These are phyloP conservation scores for Yamadazyma endophytica DNA, from an alignment of 805 yeast species.

Conservation along the genomic window DNA sequence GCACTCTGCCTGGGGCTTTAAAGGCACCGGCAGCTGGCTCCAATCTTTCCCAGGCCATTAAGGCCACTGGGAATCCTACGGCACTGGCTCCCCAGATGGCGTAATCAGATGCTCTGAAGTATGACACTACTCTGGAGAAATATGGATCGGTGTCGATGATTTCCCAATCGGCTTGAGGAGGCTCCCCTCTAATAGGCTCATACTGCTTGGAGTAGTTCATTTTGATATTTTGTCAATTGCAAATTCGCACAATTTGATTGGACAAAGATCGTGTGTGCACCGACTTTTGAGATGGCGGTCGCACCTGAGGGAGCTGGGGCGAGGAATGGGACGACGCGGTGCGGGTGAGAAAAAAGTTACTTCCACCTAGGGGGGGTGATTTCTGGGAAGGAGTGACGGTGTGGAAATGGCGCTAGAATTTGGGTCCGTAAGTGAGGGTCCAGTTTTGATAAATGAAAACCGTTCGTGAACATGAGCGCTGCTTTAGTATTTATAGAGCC, in stretches of 20 bases:
- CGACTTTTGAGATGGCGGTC: neutral
- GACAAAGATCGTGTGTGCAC: slow-evolving; percentile 10
- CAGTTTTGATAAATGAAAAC: too few relatives aligned
- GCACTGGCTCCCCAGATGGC: slow-evolving; percentile 41
- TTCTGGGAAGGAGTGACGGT: too few relatives aligned
- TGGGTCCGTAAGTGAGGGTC: too few relatives aligned
- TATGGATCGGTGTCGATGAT: slow-evolving; percentile 77
- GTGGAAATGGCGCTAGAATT: too few relatives aligned
- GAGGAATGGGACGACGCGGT: too few relatives aligned
- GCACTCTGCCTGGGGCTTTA: slow-evolving; percentile 47
- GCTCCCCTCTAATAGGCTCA: slow-evolving; percentile 39
- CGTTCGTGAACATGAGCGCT: too few relatives aligned
- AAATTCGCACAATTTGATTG: slow-evolving; percentile 36
- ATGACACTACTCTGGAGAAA: slow-evolving; percentile 65
- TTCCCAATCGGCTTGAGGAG: slow-evolving; percentile 38
- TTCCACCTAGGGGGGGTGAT: neutral
- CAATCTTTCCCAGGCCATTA: slow-evolving; percentile 39
- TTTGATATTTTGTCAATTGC: slow-evolving; percentile 7
- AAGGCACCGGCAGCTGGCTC: slow-evolving; percentile 40
- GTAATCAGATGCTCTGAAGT: slow-evolving; percentile 67
- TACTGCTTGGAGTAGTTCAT: slow-evolving; percentile 39
- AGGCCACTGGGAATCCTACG: slow-evolving; percentile 39
- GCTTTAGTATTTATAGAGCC: too few relatives aligned
- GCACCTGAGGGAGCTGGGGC: neutral
- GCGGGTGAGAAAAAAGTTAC: too few relatives aligned